phyloP scores from a whole-genome alignment of 148 eudicot species.

The Pouteria glomerata region DNA sequence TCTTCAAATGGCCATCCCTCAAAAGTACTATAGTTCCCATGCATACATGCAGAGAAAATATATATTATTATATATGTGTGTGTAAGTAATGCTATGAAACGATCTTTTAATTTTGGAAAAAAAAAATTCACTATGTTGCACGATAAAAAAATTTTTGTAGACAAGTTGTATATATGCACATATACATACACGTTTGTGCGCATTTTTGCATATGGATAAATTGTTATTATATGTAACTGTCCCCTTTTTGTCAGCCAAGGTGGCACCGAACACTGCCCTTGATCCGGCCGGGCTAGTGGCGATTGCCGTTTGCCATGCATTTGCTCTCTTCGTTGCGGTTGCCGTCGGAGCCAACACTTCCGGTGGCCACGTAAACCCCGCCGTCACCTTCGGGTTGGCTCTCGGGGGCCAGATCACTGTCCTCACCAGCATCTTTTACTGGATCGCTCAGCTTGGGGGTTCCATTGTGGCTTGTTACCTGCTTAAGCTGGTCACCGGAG shows the following conservation, averaged over 20 bases:
- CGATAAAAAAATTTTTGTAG: no score
- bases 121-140: no score
- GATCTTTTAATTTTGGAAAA: no score
- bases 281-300: slow-evolving; percentile 72
- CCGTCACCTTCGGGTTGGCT: slow-evolving; percentile 84
- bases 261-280: slow-evolving; percentile 62
- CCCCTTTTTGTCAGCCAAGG: slow-evolving; percentile 34
- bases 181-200: neutral
- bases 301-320: slow-evolving; percentile 62
- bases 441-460: slow-evolving; percentile 54
- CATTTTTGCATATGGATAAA: no score
- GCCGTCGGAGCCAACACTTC: slow-evolving; percentile 77
- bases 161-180: neutral
- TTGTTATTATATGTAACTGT: no score
- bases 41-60: no score
- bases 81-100: no score
- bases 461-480: slow-evolving; percentile 51
- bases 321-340: slow-evolving; percentile 85
- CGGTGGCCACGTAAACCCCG: slow-evolving; percentile 89
- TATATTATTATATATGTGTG: no score
- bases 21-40: no score
- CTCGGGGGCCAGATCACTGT: slow-evolving; percentile 88
- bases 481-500: slow-evolving; percentile 64
- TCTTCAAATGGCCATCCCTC: no score
- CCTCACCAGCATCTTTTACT: slow-evolving; percentile 72